Percentiles rank a stretch among this genome's conserved stretches.
Conservation (phyloP, 2,329 filamentous ascomycete species). For the Metarhizium rileyi region DNA sequence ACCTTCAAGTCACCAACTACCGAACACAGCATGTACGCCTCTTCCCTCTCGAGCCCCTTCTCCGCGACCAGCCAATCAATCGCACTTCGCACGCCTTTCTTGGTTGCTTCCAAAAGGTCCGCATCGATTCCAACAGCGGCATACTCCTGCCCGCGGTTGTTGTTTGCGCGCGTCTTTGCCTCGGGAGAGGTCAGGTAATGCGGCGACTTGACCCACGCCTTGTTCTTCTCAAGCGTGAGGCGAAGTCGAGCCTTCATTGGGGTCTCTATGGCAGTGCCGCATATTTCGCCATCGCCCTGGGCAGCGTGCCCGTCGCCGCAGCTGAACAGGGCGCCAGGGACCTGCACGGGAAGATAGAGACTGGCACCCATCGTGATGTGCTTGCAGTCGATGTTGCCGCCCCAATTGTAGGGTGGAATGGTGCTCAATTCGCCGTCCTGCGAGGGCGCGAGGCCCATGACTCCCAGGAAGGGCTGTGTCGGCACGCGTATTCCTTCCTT, state of each 20-base stretch:
- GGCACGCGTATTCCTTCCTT: constrained; percentile 38
- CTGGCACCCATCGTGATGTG: constrained; percentile 35
- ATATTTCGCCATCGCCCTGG: constrained; percentile 45
- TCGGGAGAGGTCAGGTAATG: constrained; percentile 32
- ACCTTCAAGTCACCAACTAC: constrained; percentile 41
- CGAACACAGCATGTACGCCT: constrained; percentile 43
- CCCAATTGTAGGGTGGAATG: constrained; percentile 39
- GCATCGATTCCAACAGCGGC: constrained; percentile 36
- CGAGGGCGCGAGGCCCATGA: constrained; percentile 40
- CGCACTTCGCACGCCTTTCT: constrained; percentile 36
- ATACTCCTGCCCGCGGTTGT: constrained; percentile 27
- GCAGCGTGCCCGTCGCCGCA: constrained; percentile 45
- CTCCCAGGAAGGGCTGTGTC: constrained; percentile 40
- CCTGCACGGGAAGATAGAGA: constrained; percentile 40
- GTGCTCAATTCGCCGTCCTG: constrained; percentile 34
- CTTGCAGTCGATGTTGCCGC: constrained; percentile 46
- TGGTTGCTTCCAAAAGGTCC: constrained; percentile 37
- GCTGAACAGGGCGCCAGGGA: constrained; percentile 39
- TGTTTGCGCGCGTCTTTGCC: constrained; percentile 4
- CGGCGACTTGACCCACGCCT: constrained; percentile 34
- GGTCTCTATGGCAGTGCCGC: constrained; percentile 47
- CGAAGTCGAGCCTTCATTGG: constrained; percentile 37
- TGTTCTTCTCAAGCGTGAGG: constrained; percentile 37
- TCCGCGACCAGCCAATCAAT: constrained; percentile 38
- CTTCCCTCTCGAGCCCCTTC: constrained; percentile 33